These are phyloP conservation scores for Exophiala oligosperma DNA, from an alignment of 2,329 filamentous ascomycete genomes.

Conservation along the genomic window DNA sequence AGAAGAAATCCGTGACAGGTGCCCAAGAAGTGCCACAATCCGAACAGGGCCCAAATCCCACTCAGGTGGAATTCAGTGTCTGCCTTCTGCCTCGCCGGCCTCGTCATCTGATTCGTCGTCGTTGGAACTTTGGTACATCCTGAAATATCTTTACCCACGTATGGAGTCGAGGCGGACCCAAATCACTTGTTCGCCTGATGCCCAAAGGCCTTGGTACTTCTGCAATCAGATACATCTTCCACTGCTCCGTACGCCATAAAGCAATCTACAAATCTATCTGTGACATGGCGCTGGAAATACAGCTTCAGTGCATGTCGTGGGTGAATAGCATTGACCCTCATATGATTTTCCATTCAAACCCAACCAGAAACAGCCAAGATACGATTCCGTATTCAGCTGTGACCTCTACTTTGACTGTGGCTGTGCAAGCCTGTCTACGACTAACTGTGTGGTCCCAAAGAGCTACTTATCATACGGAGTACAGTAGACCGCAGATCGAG, in stretches of 20 bases:
- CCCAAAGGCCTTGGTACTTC: neutral
- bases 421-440: neutral
- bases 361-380: too few relatives aligned
- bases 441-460: neutral
- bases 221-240: too few relatives aligned
- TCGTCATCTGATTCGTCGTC: neutral
- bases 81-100: neutral
- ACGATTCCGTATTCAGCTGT: too few relatives aligned
- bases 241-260: too few relatives aligned
- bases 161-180: neutral
- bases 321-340: too few relatives aligned
- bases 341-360: too few relatives aligned
- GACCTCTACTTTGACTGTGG: neutral
- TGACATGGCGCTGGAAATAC: too few relatives aligned
- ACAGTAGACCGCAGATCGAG: too few relatives aligned
- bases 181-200: slow-evolving; percentile 1
- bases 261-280: too few relatives aligned
- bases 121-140: neutral
- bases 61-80: neutral
- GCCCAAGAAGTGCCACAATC: neutral
- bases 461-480: too few relatives aligned
- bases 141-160: neutral
- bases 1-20: too few relatives aligned
- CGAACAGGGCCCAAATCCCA: neutral
- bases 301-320: too few relatives aligned